Evolutionary conservation across 768 basidiomycete species (phyloP), one percentile per base, ranked within the genome.

Genomic region (Pulveroboletus sp.): DNA sequence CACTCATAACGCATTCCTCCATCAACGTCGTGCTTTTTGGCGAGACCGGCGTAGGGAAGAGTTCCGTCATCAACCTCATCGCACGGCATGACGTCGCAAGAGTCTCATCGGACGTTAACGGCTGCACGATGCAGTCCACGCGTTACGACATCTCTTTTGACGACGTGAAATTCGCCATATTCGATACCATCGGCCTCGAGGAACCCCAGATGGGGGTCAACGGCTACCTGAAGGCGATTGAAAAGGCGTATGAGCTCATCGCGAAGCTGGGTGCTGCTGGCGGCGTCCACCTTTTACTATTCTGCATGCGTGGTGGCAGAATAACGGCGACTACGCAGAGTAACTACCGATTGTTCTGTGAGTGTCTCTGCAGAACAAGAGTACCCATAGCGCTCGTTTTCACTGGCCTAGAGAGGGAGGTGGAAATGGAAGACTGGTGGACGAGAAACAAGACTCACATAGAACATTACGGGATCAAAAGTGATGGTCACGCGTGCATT

Each of bases 201-300:
- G 63, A 69, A 39, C 61, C 62, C 14, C 56, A 60, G 10, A 59
- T 62, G 43, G 69, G 58, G 3, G 53, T 69, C 45, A 60, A 61
- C 7, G 56, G 55, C 4, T 62, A 71, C 33, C 47, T 63, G 24
- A 58, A 47, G 4, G 62, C 68, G 0, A 61, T 71, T 8, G 63
- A 56, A 45, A 62, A 56, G n/a, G 61, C 68, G 5, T 63, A 59
- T 43, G 39, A 50, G 10, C 71, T 78, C 31, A 57, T 78, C 51
- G 36, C 43, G 10, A 55, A 36, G 8, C 62, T 77, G 9, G 28
- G 50, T 27, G 41, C 36, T 2, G 47, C 50, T 31, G 70, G 62
- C 13, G 75, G 76, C 27, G 60, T 78, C 31, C 70, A 65, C 47
- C 72, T 78, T 13, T 65, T 77, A 5, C 49, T 76, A 3, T 77